These are phyloP conservation scores for Yamadazyma akitaensis DNA, from an alignment of 805 yeast genomes.

Conservation along the genomic window DNA sequence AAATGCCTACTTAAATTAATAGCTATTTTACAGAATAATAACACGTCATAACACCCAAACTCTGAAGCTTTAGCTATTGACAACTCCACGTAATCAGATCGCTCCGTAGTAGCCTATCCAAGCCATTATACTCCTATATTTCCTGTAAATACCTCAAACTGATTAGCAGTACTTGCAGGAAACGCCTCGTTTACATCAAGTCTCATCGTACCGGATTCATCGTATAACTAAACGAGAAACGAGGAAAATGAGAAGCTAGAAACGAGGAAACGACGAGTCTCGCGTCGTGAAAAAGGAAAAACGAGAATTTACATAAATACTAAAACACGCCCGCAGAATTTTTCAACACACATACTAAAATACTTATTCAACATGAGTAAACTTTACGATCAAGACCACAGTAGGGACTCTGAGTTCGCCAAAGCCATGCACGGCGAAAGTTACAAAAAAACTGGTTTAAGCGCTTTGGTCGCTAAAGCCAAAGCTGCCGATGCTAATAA, in stretches of 20 bases:
- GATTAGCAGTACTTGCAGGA: background rate
- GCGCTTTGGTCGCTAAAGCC: conserved; percentile 76
- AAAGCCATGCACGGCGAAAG: conserved; percentile 82
- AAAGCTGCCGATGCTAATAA: conserved; percentile 68
- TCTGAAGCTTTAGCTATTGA: no score
- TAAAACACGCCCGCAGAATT: conserved; percentile 2
- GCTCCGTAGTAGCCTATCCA: no score
- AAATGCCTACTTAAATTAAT: conserved; percentile 16
- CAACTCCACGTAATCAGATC: background rate
- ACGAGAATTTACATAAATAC: conserved; percentile 3
- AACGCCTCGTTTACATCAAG: background rate
- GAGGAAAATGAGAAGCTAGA: background rate
- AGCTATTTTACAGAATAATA: background rate
- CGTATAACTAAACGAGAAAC: conserved; percentile 6
- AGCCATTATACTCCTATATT: no score
- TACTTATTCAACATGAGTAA: conserved; percentile 7
- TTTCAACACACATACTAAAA: background rate
- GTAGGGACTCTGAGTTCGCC: conserved; percentile 70
- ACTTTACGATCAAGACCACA: conserved; percentile 51
- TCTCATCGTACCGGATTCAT: background rate
- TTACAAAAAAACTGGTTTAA: conserved; percentile 63
- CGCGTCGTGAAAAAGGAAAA: background rate
- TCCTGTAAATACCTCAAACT: no score
- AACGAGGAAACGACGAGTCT: background rate
- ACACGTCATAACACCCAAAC: no score